Percentiles rank a stretch among this genome's conserved stretches.
Conservation (phyloP, 805 yeast species). For the Kuraishia molischiana region DNA sequence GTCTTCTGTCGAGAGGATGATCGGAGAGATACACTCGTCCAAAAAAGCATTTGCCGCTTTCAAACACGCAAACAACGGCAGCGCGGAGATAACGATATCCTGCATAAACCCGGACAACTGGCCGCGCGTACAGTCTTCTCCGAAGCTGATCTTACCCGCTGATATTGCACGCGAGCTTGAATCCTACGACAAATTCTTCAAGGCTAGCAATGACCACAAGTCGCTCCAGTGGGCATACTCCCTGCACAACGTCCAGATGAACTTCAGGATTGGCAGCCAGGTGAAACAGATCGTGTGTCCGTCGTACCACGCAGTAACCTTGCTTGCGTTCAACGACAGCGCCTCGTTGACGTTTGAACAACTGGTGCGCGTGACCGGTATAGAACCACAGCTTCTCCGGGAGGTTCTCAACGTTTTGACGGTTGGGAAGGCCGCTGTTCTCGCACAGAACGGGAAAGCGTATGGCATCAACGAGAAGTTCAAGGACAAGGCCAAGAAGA, state of each 20-base stretch:
- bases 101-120: background rate
- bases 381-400: background rate
- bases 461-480: conserved; percentile 1
- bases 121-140: background rate
- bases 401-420: conserved; percentile 1
- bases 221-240: background rate
- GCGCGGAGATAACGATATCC: background rate
- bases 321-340: conserved; percentile 2
- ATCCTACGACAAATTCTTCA: background rate
- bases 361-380: background rate
- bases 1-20: background rate
- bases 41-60: background rate
- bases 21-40: background rate
- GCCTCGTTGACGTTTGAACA: background rate
- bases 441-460: background rate
- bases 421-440: background rate
- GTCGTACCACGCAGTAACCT: conserved; percentile 1
- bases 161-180: background rate
- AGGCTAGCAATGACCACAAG: background rate
- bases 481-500: background rate
- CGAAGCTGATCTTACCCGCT: background rate
- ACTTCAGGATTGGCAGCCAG: background rate
- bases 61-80: background rate
- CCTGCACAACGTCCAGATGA: conserved; percentile 1
- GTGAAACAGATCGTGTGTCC: background rate